Percentiles rank a stretch among this genome's conserved stretches.
Evolutionary conservation across 2,329 filamentous ascomycete genomes (phyloP).

Genomic region (Fusarium sambucinum): DNA sequence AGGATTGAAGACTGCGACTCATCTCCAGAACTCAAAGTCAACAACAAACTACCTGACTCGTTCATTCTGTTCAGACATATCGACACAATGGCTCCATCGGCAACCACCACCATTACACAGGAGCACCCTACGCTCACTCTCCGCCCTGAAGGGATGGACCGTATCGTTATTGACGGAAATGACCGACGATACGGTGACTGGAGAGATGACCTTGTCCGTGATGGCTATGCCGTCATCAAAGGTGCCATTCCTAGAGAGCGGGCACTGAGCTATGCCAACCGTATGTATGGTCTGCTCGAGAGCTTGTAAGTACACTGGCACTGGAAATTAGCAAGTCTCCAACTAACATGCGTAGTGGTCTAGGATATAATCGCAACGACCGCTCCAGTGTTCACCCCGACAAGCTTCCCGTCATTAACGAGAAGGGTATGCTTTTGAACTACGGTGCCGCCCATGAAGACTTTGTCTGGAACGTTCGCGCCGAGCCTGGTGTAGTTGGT

Average conservation of each 20-base stretch:
- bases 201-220: constrained; percentile 41
- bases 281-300: constrained; percentile 42
- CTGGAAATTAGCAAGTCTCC: fast-evolving
- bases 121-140: constrained; percentile 39
- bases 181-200: constrained; percentile 42
- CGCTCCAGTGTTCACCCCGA: constrained; percentile 37
- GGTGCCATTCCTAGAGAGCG: constrained; percentile 39
- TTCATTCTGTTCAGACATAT: neutral
- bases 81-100: constrained; percentile 23
- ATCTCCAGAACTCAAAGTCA: neutral
- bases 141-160: constrained; percentile 38
- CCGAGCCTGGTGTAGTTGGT: constrained; percentile 59
- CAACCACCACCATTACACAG: constrained; percentile 18
- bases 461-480: constrained; percentile 61
- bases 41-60: neutral
- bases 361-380: constrained; percentile 39
- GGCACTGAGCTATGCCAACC: constrained; percentile 42
- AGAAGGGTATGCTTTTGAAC: constrained; percentile 61
- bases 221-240: constrained; percentile 41
- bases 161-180: constrained; percentile 38
- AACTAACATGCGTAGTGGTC: constrained; percentile 19
- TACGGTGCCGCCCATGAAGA: constrained; percentile 63
- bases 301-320: constrained; percentile 30
- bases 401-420: constrained; percentile 46
- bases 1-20: neutral